phyloP scores from a whole-genome alignment of 2,329 filamentous ascomycete species.

The Colletotrichum incanum region DNA sequence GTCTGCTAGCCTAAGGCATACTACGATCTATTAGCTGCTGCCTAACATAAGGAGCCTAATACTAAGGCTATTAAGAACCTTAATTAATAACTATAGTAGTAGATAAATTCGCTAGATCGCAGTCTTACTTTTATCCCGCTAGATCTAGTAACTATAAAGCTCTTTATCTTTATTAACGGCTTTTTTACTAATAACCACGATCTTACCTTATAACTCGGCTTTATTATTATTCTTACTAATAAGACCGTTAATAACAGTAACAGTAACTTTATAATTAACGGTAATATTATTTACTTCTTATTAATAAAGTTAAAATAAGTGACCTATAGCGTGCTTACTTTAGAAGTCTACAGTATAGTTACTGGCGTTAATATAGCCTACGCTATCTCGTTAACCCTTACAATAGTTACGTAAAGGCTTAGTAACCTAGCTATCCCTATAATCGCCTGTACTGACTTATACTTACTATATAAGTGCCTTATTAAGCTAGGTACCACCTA shows the following conservation, averaged over 20 bases:
- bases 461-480: no score
- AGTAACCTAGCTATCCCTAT: no score
- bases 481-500: no score
- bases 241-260: background rate
- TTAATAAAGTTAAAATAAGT: constrained; percentile 4
- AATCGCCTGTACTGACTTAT: no score
- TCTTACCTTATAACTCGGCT: background rate
- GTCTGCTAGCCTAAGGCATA: background rate
- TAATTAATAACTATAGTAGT: background rate
- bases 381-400: no score
- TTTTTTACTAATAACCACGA: background rate
- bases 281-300: background rate
- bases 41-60: rapidly evolving
- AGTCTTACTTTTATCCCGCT: background rate
- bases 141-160: background rate
- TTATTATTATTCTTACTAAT: background rate
- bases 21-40: background rate
- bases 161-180: constrained; percentile 2
- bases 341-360: constrained; percentile 3
- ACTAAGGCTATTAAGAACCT: background rate
- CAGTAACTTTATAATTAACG: background rate
- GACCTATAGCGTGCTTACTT: background rate
- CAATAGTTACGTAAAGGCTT: no score
- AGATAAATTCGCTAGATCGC: background rate
- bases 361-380: constrained; percentile 10